A percentile compares a stretch with the other conserved stretches of the same genome.
phyloP scores from a whole-genome alignment of 129 eudicot species.

The Deinandra increscens region DNA sequence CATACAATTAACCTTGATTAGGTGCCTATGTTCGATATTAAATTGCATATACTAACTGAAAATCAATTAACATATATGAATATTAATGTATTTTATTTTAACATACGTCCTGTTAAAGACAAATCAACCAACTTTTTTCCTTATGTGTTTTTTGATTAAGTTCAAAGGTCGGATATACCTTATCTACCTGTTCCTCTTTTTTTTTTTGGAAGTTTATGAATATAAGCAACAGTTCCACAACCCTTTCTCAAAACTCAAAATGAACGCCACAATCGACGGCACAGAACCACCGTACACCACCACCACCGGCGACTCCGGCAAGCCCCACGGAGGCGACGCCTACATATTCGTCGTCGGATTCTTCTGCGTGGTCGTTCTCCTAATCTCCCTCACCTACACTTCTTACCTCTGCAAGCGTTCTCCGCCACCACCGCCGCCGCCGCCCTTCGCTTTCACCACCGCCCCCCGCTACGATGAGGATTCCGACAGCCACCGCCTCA shows the following conservation, averaged over 20 bases:
- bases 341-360: slow-evolving; percentile 17
- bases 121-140: too few relatives aligned
- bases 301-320: background rate
- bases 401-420: slow-evolving; percentile 31
- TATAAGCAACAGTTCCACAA: slow-evolving; percentile 12
- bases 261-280: slow-evolving; percentile 16
- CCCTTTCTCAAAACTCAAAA: slow-evolving; percentile 6
- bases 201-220: background rate
- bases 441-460: background rate
- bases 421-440: slow-evolving; percentile 10
- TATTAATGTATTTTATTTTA: too few relatives aligned
- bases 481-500: slow-evolving; percentile 2
- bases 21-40: too few relatives aligned
- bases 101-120: too few relatives aligned
- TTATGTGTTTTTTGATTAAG: slow-evolving; percentile 1
- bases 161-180: slow-evolving; percentile 18
- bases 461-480: slow-evolving; percentile 12
- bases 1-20: too few relatives aligned
- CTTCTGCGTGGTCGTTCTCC: slow-evolving; percentile 14
- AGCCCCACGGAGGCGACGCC: slow-evolving; percentile 17
- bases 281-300: slow-evolving; percentile 11
- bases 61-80: too few relatives aligned
- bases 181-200: background rate
- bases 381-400: slow-evolving; percentile 26
- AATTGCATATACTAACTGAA: too few relatives aligned